phyloP scores from a whole-genome alignment of 202 grass and related monocot species.

The Hordeum pubiflorum region DNA sequence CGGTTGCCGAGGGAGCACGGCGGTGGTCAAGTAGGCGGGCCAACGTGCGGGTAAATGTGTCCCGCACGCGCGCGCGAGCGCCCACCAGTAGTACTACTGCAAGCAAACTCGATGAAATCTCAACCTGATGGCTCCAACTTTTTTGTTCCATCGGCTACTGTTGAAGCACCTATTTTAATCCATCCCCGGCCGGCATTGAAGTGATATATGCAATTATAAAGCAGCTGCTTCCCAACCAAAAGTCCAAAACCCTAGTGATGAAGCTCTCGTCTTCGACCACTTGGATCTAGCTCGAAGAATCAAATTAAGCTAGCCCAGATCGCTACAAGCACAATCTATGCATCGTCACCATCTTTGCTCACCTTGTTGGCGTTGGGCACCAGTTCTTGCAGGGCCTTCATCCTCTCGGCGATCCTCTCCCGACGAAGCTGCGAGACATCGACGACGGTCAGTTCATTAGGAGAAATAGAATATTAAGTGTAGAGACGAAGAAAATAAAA shows the following conservation, averaged over 20 bases:
- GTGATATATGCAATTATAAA: background rate
- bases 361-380: slow-evolving; percentile 85
- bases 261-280: background rate
- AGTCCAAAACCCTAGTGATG: slow-evolving; percentile 34
- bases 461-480: background rate
- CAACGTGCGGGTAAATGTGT: slow-evolving; percentile 48
- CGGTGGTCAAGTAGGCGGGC: slow-evolving; percentile 34
- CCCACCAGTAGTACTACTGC: background rate
- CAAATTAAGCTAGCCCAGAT: background rate
- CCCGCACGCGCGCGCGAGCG: slow-evolving; percentile 36
- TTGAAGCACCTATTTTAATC: slow-evolving; percentile 17
- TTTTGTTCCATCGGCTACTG: background rate
- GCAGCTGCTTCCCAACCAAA: background rate
- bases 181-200: background rate
- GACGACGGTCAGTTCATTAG: background rate
- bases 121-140: background rate
- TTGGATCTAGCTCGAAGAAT: background rate
- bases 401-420: slow-evolving; percentile 76
- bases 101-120: background rate
- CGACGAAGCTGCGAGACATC: slow-evolving; percentile 46
- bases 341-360: background rate
- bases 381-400: slow-evolving; percentile 68
- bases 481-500: background rate
- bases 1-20: slow-evolving; percentile 45
- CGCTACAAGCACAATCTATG: background rate